Conservation (phyloP, 2,329 filamentous ascomycete genomes). For the Salinomyces thailandicus region DNA sequence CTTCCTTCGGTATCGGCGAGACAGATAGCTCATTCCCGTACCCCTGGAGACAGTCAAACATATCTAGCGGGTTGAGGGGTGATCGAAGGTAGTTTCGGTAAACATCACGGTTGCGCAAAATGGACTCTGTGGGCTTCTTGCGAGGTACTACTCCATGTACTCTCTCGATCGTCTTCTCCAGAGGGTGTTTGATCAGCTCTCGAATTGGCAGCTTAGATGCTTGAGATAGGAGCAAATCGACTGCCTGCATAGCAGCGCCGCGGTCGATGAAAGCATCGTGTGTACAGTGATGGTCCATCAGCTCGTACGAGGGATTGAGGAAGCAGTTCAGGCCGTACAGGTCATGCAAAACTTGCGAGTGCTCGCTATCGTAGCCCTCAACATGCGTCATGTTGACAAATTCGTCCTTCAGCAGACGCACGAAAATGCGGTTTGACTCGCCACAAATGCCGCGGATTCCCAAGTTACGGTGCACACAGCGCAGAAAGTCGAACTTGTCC, state of each 20-base stretch:
- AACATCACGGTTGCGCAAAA: constrained; percentile 79
- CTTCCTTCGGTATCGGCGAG: constrained; percentile 51
- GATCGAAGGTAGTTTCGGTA: constrained; percentile 72
- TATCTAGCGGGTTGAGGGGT: constrained; percentile 67
- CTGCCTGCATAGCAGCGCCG: constrained; percentile 65
- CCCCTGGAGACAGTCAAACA: constrained; percentile 74
- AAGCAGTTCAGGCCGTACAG: constrained; percentile 64
- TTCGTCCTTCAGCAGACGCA: constrained; percentile 81
- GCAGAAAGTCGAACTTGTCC: constrained; percentile 67
- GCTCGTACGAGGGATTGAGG: constrained; percentile 26
- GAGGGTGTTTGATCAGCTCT: constrained; percentile 80
- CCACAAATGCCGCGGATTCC: constrained; percentile 81
- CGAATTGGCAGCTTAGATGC: constrained; percentile 79
- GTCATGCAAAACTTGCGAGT: constrained; percentile 76
- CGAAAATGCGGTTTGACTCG: constrained; percentile 71
- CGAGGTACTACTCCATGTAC: constrained; percentile 77
- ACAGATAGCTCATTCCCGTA: constrained; percentile 63
- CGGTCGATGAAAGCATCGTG: constrained; percentile 64
- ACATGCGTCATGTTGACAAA: constrained; percentile 64
- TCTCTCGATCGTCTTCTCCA: constrained; percentile 83
- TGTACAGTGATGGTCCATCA: constrained; percentile 65
- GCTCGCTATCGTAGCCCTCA: constrained; percentile 74
- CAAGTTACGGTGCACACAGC: constrained; percentile 71
- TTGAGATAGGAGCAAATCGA: constrained; percentile 73
- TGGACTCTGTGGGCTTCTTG: constrained; percentile 65